Conservation (phyloP, 306 rosid genomes). For the Heteromeles arbutifolia region DNA sequence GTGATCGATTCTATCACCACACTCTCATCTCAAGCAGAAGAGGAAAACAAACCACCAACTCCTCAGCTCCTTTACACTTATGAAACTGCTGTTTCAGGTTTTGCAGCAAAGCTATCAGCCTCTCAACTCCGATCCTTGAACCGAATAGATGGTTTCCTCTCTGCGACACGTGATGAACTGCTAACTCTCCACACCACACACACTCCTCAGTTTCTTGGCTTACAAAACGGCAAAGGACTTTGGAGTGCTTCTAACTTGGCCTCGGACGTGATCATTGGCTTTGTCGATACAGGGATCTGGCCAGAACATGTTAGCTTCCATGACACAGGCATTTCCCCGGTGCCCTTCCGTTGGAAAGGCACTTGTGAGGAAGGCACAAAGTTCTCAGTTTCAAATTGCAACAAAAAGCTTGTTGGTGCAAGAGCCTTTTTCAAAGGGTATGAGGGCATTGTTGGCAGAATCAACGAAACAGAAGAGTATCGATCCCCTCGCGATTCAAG, state of each 20-base stretch:
- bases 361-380: slow-evolving; percentile 52
- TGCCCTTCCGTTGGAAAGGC: slow-evolving; percentile 66
- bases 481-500: slow-evolving; percentile 51
- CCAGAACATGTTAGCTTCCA: slow-evolving; percentile 64
- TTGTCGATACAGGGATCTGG: slow-evolving; percentile 71
- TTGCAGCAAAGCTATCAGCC: slow-evolving; percentile 44
- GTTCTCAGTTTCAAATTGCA: slow-evolving; percentile 49
- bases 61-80: slow-evolving; percentile 50
- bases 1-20: slow-evolving; percentile 40
- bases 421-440: slow-evolving; percentile 52
- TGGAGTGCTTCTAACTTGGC: slow-evolving; percentile 48
- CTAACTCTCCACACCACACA: slow-evolving; percentile 54
- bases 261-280: slow-evolving; percentile 52
- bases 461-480: slow-evolving; percentile 40
- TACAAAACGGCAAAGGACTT: slow-evolving; percentile 37
- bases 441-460: slow-evolving; percentile 37
- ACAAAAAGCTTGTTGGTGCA: slow-evolving; percentile 67
- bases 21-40: slow-evolving; percentile 21
- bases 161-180: slow-evolving; percentile 53
- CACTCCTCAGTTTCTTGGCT: slow-evolving; percentile 57
- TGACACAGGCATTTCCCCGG: slow-evolving; percentile 36
- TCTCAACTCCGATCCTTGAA: slow-evolving; percentile 40
- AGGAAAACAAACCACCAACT: slow-evolving; percentile 12
- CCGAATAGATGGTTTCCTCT: slow-evolving; percentile 42
- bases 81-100: slow-evolving; percentile 53